phyloP scores from a whole-genome alignment of 768 basidiomycete species.

The Rhizopogon vinicolor region DNA sequence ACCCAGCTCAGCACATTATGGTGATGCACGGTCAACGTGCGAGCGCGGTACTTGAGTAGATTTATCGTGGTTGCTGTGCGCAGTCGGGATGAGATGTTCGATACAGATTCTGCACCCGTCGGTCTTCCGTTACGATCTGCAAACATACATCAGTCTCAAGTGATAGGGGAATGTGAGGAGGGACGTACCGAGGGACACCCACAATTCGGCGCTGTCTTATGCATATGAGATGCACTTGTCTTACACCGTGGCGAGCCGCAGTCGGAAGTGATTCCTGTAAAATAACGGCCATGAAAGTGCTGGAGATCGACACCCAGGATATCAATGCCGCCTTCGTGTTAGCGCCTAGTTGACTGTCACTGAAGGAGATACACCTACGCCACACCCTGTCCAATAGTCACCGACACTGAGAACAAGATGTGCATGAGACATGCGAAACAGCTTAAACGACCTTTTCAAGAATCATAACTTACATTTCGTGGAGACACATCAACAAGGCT shows the following conservation, averaged over 20 bases:
- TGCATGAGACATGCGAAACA: slow-evolving; percentile 1
- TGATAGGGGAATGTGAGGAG: slow-evolving; percentile 8
- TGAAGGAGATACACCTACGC: slow-evolving; percentile 17
- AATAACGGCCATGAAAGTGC: slow-evolving; percentile 36
- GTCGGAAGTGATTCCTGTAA: slow-evolving; percentile 26
- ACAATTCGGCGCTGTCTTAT: slow-evolving; percentile 30
- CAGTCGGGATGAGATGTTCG: slow-evolving; percentile 31
- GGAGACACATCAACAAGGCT: slow-evolving; percentile 22
- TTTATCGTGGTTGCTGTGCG: slow-evolving; percentile 13
- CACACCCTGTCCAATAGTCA: slow-evolving; percentile 33
- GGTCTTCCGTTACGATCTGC: slow-evolving; percentile 30
- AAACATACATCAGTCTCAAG: background rate
- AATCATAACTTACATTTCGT: slow-evolving; percentile 28
- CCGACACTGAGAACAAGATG: slow-evolving; percentile 25
- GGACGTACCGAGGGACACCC: slow-evolving; percentile 24
- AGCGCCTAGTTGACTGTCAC: background rate
- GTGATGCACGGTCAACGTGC: slow-evolving; percentile 1
- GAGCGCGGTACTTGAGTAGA: background rate
- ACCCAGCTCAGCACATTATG: background rate
- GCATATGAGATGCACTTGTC: slow-evolving; percentile 29
- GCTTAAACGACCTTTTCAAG: background rate
- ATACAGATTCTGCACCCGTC: slow-evolving; percentile 32
- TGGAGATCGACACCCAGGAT: slow-evolving; percentile 7
- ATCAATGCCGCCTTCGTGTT: background rate
- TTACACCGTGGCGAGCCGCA: slow-evolving; percentile 28